Evolutionary conservation across 108 stramenopile genomes (phyloP).

Genomic region (Epithemia pelagica): DNA sequence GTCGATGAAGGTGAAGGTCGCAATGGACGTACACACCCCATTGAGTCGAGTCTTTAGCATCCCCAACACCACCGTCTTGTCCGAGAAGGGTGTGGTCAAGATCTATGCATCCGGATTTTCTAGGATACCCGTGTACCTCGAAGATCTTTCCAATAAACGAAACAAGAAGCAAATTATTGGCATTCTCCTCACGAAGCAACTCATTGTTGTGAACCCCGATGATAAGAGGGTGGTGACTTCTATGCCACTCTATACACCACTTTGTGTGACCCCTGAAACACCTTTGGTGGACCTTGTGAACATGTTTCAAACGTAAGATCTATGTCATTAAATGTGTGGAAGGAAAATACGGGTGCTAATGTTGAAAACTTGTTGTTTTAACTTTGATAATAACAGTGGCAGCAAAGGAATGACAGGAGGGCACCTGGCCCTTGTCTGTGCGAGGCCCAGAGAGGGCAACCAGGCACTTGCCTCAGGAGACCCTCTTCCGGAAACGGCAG

Average conservation of each 20-base stretch:
- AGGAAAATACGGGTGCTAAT: too few species aligned
- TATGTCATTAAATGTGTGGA: too few species aligned
- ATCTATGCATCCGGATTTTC: conserved; percentile 63
- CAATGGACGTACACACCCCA: conserved; percentile 54
- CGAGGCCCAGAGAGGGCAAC: conserved; percentile 39
- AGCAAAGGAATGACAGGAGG: conserved; percentile 32
- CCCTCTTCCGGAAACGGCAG: conserved; percentile 47
- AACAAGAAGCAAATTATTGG: conserved; percentile 38
- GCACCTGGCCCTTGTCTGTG: conserved; percentile 74
- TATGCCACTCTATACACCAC: conserved; percentile 48
- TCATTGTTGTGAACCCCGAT: conserved; percentile 56
- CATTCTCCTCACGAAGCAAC: conserved; percentile 45
- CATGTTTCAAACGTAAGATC: conserved; percentile 73
- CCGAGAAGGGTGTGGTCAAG: conserved; percentile 43
- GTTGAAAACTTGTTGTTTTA: too few species aligned
- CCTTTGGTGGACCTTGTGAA: conserved; percentile 69
- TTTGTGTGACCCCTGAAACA: conserved; percentile 56
- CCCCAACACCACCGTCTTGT: conserved; percentile 44
- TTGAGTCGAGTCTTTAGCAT: conserved; percentile 47
- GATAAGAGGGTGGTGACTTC: conserved; percentile 48
- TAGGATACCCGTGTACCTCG: conserved; percentile 59
- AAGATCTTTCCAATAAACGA: conserved; percentile 17
- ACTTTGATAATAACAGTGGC: too few species aligned
- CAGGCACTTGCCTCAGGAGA: conserved; percentile 38
- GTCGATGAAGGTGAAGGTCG: conserved; percentile 57